Conservation (phyloP, 2,329 filamentous ascomycete species). For the Epicoccum nigrum region DNA sequence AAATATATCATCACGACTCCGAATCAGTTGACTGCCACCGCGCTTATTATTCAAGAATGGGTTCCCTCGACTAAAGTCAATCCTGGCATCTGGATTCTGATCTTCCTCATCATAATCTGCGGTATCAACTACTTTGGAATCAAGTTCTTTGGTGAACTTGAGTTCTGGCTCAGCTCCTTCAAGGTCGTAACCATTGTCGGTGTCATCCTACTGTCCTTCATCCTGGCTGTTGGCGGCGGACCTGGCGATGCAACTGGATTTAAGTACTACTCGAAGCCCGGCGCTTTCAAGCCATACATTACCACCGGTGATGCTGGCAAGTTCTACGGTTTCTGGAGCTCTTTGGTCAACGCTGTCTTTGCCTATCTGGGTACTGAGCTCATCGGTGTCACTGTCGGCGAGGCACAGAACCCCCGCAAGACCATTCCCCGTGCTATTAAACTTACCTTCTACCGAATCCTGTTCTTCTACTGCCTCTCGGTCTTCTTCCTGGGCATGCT, state of each 20-base stretch:
- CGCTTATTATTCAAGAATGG: constrained; percentile 82
- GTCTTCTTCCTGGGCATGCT: constrained; percentile 78
- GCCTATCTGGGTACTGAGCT: constrained; percentile 76
- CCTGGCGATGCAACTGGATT: constrained; percentile 52
- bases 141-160: constrained; percentile 58
- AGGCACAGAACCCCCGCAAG: constrained; percentile 78
- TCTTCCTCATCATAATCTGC: constrained; percentile 54
- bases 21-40: constrained; percentile 82
- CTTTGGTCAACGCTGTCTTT: constrained; percentile 77
- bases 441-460: constrained; percentile 80
- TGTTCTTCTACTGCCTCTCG: constrained; percentile 78
- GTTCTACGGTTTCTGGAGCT: constrained; percentile 64
- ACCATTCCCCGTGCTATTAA: constrained; percentile 75
- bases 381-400: constrained; percentile 78
- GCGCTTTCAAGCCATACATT: constrained; percentile 52
- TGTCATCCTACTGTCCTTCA: constrained; percentile 53
- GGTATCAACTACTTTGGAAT: constrained; percentile 63
- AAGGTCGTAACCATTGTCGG: constrained; percentile 56
- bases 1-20: constrained; percentile 86
- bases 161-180: constrained; percentile 57
- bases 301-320: constrained; percentile 43
- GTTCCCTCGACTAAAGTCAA: constrained; percentile 69
- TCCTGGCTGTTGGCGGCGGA: constrained; percentile 53
- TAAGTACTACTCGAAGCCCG: constrained; percentile 53
- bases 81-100: constrained; percentile 78